Conservation (phyloP, 306 rosid species). For the Casuarina cunninghamiana region DNA sequence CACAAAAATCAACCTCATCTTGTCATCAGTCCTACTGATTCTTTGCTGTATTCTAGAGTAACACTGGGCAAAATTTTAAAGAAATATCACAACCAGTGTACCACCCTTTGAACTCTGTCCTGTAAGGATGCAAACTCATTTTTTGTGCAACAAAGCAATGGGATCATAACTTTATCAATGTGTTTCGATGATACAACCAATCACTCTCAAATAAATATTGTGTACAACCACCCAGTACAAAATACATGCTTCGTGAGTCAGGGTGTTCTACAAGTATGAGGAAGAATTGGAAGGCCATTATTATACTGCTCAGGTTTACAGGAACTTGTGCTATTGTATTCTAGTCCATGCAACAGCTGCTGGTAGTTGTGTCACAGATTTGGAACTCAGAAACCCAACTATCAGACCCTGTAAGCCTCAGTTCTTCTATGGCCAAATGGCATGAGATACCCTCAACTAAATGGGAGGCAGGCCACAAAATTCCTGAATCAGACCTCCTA, state of each 20-base stretch:
- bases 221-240: neutral
- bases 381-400: too few species aligned
- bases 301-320: too few species aligned
- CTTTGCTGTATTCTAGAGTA: neutral
- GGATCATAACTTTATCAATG: neutral
- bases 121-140: neutral
- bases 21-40: neutral
- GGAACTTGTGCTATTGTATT: too few species aligned
- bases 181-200: neutral
- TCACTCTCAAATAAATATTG: neutral
- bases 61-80: neutral
- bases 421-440: neutral
- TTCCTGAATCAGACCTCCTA: neutral
- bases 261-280: neutral
- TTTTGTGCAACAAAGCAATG: neutral
- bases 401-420: too few species aligned
- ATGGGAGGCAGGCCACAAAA: neutral
- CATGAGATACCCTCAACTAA: neutral
- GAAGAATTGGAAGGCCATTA: neutral
- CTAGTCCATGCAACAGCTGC: too few species aligned
- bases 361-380: too few species aligned
- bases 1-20: neutral
- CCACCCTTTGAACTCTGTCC: neutral
- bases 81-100: neutral
- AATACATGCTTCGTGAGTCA: neutral